A percentile compares a stretch with the other conserved stretches of the same genome.
phyloP scores from a whole-genome alignment of 73 alveolate species.

The Tetrahymena borealis region DNA sequence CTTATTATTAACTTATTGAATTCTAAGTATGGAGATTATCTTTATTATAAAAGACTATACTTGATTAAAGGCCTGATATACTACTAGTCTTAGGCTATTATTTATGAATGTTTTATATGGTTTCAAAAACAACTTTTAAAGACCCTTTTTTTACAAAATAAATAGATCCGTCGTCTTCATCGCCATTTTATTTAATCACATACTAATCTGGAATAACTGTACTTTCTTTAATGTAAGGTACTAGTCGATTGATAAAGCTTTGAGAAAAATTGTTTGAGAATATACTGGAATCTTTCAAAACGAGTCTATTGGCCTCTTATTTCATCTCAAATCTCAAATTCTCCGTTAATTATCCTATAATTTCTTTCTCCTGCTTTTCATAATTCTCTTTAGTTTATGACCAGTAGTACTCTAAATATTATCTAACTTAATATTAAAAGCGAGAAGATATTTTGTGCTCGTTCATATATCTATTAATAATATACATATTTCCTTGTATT shows the following conservation, averaged over 20 bases:
- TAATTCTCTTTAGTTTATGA: background rate
- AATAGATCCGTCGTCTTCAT: conserved; percentile 21
- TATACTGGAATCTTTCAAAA: background rate
- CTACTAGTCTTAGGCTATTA: too few species aligned
- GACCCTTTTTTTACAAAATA: conserved; percentile 28
- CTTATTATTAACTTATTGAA: too few species aligned
- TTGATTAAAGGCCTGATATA: too few species aligned
- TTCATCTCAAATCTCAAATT: conserved; percentile 15
- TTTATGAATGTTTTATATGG: background rate
- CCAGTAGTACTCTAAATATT: conserved; percentile 63
- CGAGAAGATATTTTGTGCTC: conserved; percentile 51
- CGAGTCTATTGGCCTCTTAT: conserved; percentile 6
- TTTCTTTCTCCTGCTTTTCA: conserved; percentile 28
- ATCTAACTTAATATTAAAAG: conserved; percentile 52
- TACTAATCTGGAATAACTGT: conserved; percentile 27
- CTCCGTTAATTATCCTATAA: conserved; percentile 12
- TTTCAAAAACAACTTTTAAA: background rate
- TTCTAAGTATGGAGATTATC: too few species aligned
- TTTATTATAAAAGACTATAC: too few species aligned
- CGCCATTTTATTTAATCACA: background rate
- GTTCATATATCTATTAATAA: conserved; percentile 61
- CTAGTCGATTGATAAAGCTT: background rate
- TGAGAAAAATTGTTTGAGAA: conserved; percentile 10
- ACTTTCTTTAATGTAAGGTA: conserved; percentile 7
- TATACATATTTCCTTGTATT: conserved; percentile 45